Conservation (phyloP, 2,329 filamentous ascomycete genomes). For the Myriosclerotinia duriaeana region DNA sequence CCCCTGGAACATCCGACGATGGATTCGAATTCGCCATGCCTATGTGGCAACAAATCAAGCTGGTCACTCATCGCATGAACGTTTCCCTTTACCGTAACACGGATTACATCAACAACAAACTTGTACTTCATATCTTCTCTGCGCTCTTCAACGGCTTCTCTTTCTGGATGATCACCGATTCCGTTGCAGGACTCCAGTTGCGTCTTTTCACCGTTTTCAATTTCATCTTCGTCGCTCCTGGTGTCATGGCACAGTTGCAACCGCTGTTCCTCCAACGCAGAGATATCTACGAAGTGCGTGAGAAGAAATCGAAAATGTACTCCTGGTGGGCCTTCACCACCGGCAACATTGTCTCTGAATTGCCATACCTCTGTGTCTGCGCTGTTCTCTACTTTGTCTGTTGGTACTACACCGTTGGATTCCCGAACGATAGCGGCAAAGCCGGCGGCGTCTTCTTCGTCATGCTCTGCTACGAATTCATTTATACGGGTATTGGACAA, state of each 20-base stretch:
- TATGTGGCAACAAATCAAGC: conserved; percentile 45
- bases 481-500: conserved; percentile 62
- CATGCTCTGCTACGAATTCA: conserved; percentile 42
- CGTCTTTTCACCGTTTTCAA: conserved; percentile 61
- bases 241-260: conserved; percentile 58
- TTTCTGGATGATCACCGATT: conserved; percentile 59
- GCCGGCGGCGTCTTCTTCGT: conserved; percentile 55
- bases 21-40: conserved; percentile 54
- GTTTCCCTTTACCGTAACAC: conserved; percentile 64
- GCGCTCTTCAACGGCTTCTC: conserved; percentile 62
- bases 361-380: conserved; percentile 48
- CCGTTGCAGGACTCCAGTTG: conserved; percentile 52
- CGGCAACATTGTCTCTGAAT: conserved; percentile 50
- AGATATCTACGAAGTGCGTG: conserved; percentile 57
- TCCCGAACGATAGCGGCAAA: conserved; percentile 46
- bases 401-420: conserved; percentile 60
- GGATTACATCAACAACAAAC: conserved; percentile 53
- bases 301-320: conserved; percentile 63
- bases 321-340: conserved; percentile 59
- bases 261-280: conserved; percentile 57
- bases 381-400: conserved; percentile 49
- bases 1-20: conserved; percentile 43
- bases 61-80: conserved; percentile 36
- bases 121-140: conserved; percentile 52
- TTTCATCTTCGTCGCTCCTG: conserved; percentile 61